phyloP scores from a whole-genome alignment of 768 basidiomycete species.

The Terana coerulea region DNA sequence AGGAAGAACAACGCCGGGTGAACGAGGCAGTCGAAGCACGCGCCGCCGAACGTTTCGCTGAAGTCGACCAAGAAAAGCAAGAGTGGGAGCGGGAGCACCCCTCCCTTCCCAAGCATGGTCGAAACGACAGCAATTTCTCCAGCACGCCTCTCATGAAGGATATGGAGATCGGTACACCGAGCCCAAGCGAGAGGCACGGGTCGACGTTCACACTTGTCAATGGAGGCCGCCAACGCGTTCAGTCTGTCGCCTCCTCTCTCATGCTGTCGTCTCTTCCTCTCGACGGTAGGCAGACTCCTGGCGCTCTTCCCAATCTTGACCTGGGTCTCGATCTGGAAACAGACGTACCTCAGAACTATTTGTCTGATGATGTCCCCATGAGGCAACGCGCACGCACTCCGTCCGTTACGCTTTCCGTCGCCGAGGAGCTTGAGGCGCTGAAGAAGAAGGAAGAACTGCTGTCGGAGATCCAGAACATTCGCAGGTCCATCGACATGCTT shows the following conservation, averaged over 20 bases:
- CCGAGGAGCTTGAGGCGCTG: slow-evolving; percentile 51
- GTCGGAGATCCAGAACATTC: slow-evolving; percentile 74
- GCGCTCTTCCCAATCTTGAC: slow-evolving; percentile 66
- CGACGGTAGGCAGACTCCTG: slow-evolving; percentile 59
- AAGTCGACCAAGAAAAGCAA: slow-evolving; percentile 62
- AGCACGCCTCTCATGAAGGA: slow-evolving; percentile 66
- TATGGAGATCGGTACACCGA: slow-evolving; percentile 34
- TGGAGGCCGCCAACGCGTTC: slow-evolving; percentile 50
- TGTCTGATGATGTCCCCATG: slow-evolving; percentile 41
- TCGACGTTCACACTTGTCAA: slow-evolving; percentile 48
- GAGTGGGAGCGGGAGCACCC: slow-evolving; percentile 91
- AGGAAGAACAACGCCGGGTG: slow-evolving; percentile 64
- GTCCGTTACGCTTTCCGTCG: slow-evolving; percentile 21
- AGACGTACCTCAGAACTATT: slow-evolving; percentile 70
- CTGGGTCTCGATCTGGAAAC: slow-evolving; percentile 72
- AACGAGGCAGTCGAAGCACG: slow-evolving; percentile 75
- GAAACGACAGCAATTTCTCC: slow-evolving; percentile 62
- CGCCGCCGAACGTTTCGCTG: slow-evolving; percentile 66
- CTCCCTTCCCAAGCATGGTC: slow-evolving; percentile 51
- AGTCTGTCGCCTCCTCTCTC: slow-evolving; percentile 73
- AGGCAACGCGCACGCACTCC: slow-evolving; percentile 18
- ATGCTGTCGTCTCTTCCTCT: slow-evolving; percentile 57
- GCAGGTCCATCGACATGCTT: slow-evolving; percentile 72
- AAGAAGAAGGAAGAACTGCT: slow-evolving; percentile 69
- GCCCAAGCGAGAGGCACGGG: slow-evolving; percentile 42